Base-by-base conservation (phyloP, 2,329 filamentous ascomycete genomes). In the Colletotrichum sansevieriae region DNA sequence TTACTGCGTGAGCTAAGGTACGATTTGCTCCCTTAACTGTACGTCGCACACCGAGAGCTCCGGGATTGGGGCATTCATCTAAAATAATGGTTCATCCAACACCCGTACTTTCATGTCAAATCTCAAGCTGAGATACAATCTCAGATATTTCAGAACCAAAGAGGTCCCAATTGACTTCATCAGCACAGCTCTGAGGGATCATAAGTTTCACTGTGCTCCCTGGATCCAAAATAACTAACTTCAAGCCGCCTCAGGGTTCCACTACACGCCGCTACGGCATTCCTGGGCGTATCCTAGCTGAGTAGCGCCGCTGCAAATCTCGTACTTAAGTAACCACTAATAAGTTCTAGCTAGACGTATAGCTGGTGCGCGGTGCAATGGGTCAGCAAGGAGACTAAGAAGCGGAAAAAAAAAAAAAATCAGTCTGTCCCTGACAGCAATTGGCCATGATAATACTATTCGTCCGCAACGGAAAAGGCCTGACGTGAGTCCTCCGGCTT, bases 291-390 rank as follows among this genome's bases (percentile, higher is more conserved):
- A n/a, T n/a, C n/a, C n/a, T n/a, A n/a, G n/a, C n/a, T n/a, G 29
- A 60, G 55, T 51, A 65, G 46, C 43, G 55, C 43, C 62, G 66
- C 66, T 68, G 62, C 62, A 65, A 65, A 68, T 68, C 66, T 68
- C 62, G 62, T 65, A 63, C n/a, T n/a, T n/a, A n/a, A n/a, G 49
- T 61, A 65, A 65, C 25, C 62, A 55, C 35, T 46, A 47, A 4
- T 6, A 29, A 29, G 25, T 29, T 29, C 25, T 29, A 39, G 18
- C 33, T 41, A 51, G 46, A 60, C 37, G 22, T 58, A 63, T 25
- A 43, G 52, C 49, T 51, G 51, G 22, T 39, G 33, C 58, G 55
- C 46, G 55, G 43, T 10, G 49, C 55, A 57, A 62, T 65, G 47
- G 55, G 54, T 65, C 22, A 33, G 25, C 4, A 29, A 29, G 29